Evolutionary conservation across 2,329 filamentous ascomycete genomes (phyloP), one percentile per base, ranked within the genome.

Genomic region (Fusarium aywerte): DNA sequence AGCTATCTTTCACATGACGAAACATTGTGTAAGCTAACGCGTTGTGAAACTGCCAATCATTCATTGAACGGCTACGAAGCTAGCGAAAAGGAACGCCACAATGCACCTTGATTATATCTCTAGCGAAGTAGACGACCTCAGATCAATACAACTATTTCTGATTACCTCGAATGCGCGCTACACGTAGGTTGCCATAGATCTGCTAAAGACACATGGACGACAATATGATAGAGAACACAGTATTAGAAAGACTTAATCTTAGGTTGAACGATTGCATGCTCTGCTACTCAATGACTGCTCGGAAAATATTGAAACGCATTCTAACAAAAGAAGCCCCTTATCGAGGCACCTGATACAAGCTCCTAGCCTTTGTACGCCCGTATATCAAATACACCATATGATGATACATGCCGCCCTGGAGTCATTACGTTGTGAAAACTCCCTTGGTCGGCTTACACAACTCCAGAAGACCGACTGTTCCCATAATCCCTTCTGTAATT

Each of bases 361-460:
- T 69, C 72, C 72, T 67, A 71, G 63, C 72, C 69, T 63, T 69
- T 64, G 64, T 74, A 74, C 72, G 72, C 72, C 72, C 70, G 53
- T 73, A 71, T 74, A 69, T 72, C 72, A 74, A 71, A 73, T 73
- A 74, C 72, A 74, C 70, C 70, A 51, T 56, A 52, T 67, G 71
- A 74, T 74, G 69, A 72, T 74, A 74, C 72, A 74, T 72, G 62
- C 67, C 70, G 58, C 55, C 64, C 65, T 55, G 62, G 64, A 69
- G 68, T 68, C 43, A 57, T 68, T 62, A 61, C 45, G 47, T 53
- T 68, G 54, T 55, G 65, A 59, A 63, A 66, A 60, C 53, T 64
- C 70, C 62, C 18, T 27, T 38, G 57, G 60, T 49, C 61, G 60
- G 51, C 68, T 62, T 65, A 66, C 71, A 66, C 65, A 66, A 59